phyloP scores from a whole-genome alignment of 2,329 filamentous ascomycete species.

The Harringtonia lauricola region DNA sequence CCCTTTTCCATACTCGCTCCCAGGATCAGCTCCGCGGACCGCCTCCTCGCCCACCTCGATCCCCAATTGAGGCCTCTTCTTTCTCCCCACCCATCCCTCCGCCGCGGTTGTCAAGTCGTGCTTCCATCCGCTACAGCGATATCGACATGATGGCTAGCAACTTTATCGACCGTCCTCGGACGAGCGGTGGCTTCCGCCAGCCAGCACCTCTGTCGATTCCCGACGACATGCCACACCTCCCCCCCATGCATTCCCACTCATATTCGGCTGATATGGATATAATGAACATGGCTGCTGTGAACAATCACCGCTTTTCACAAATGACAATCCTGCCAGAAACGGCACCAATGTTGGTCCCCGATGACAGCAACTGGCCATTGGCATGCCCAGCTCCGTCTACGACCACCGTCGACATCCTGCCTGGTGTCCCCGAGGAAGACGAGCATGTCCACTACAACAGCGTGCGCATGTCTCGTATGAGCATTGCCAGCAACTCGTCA shows the following conservation, averaged over 20 bases:
- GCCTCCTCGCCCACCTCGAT: conserved; percentile 39
- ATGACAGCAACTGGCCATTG: conserved; percentile 33
- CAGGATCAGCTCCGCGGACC: conserved; percentile 37
- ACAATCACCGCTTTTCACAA: conserved; percentile 22
- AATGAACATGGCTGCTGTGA: conserved; percentile 11
- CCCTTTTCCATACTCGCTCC: conserved; percentile 33
- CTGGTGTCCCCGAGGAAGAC: conserved; percentile 54
- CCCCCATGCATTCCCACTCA: conserved; percentile 23
- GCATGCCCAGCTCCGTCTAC: conserved; percentile 18
- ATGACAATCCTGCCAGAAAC: conserved; percentile 19
- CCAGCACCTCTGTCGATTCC: neutral
- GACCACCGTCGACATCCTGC: conserved; percentile 31
- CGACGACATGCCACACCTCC: conserved; percentile 20
- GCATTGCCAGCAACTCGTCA: conserved; percentile 34
- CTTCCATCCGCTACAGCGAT: conserved; percentile 32
- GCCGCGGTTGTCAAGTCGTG: conserved; percentile 43
- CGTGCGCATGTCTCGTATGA: conserved; percentile 26
- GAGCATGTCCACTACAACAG: conserved; percentile 30
- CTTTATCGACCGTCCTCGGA: conserved; percentile 30
- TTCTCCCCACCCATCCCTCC: conserved; percentile 32
- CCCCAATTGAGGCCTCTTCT: conserved; percentile 26
- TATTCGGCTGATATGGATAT: conserved; percentile 15
- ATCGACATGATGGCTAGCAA: conserved; percentile 25
- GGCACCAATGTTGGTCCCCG: conserved; percentile 18
- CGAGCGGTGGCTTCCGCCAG: conserved; percentile 32